Conservation (phyloP, 1,284 basidiomycete genomes). For the Ganoderma sp. region DNA sequence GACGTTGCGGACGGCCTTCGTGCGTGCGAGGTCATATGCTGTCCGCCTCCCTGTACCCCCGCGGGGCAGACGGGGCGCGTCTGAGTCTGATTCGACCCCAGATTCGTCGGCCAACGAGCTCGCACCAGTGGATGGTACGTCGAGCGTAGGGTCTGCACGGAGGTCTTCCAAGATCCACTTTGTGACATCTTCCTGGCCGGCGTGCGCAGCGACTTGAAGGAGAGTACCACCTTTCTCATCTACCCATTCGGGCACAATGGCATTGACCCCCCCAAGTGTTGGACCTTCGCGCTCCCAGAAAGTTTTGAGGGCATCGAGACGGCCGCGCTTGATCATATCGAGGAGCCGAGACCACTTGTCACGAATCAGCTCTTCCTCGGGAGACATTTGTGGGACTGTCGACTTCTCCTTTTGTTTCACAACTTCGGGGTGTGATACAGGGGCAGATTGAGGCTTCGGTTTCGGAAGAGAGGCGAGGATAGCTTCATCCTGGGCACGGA, state of each 20-base stretch:
- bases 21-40: constrained; percentile 87
- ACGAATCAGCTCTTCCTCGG: constrained; percentile 77
- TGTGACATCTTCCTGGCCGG: constrained; percentile 79
- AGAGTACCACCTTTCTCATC: constrained; percentile 68
- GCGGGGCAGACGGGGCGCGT: constrained; percentile 37
- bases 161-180: constrained; percentile 83
- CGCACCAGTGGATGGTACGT: constrained; percentile 45
- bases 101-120: constrained; percentile 38
- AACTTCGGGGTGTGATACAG: constrained; percentile 28
- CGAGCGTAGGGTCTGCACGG: constrained; percentile 83
- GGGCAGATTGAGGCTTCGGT: constrained; percentile 56
- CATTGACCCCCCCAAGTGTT: constrained; percentile 64
- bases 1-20: constrained; percentile 77
- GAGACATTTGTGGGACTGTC: constrained; percentile 59
- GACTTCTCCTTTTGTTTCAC: constrained; percentile 51
- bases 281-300: constrained; percentile 83
- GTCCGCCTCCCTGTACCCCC: constrained; percentile 54
- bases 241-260: constrained; percentile 69
- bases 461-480: constrained; percentile 88
- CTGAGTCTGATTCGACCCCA: constrained; percentile 42
- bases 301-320: constrained; percentile 77
- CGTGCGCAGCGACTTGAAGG: constrained; percentile 78
- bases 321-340: constrained; percentile 89
- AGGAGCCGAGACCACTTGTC: constrained; percentile 83
- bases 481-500: constrained; percentile 85